Percentiles rank a stretch among this genome's conserved stretches.
phyloP scores from a whole-genome alignment of 2,329 filamentous ascomycete genomes.

The Cladosporium velox region DNA sequence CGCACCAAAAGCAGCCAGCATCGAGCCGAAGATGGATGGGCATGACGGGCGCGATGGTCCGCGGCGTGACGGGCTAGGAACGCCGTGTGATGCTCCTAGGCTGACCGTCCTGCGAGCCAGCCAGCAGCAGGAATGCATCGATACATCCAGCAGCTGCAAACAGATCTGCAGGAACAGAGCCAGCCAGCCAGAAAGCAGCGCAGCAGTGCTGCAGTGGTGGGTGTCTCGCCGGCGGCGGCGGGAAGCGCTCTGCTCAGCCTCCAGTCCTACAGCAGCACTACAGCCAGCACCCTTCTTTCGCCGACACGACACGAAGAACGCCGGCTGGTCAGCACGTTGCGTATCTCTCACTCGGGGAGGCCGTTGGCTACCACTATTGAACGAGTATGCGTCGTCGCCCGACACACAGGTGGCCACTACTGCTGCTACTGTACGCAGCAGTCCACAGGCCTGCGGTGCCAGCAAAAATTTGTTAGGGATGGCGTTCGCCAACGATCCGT shows the following conservation, averaged over 20 bases:
- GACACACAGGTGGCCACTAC: conserved; percentile 1
- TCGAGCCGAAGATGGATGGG: conserved; percentile 14
- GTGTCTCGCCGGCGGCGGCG: neutral
- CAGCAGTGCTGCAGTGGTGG: neutral
- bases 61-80: conserved; percentile 20
- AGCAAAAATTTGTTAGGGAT: conserved; percentile 16
- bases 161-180: conserved; percentile 20
- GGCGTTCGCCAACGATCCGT: conserved; percentile 17
- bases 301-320: conserved; percentile 7
- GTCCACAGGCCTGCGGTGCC: neutral
- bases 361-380: conserved; percentile 6
- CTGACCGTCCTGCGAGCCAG: conserved; percentile 14
- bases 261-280: neutral
- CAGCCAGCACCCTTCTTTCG: neutral
- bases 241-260: conserved; percentile 11
- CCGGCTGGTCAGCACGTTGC: neutral
- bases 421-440: neutral
- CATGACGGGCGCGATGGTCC: conserved; percentile 14
- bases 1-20: conserved; percentile 10
- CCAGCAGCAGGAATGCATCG: conserved; percentile 5
- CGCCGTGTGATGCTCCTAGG: conserved; percentile 15
- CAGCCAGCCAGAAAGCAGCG: neutral
- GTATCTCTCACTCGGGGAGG: neutral
- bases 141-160: conserved; percentile 11
- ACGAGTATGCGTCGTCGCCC: neutral